Base-by-base conservation (phyloP, 2,329 filamentous ascomycete genomes). In the Diplocarpon mali region DNA sequence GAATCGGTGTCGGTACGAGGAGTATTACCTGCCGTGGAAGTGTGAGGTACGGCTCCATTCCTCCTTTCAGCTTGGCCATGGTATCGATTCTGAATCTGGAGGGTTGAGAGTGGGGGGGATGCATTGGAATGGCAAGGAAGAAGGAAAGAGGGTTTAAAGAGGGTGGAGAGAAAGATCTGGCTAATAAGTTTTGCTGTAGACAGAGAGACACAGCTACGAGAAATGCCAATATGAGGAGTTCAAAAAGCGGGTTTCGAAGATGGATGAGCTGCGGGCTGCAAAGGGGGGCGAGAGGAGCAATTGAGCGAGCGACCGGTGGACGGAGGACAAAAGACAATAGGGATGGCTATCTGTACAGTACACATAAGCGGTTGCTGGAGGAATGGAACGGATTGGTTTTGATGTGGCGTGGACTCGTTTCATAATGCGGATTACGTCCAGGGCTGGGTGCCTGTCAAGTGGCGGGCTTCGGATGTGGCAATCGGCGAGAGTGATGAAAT, bases 161-260 rank as follows among this genome's bases (percentile, higher is more conserved):
- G 7, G 16, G 20, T 29, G 38, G 11, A 15, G 16, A 34, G 15
- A 24, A 24, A 3, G 35, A 14, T 20, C n/a, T 38, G 24, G 49
- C 52, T 57, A 42, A 58, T 38, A 57, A 38, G 20, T 13, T 30
- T 36, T 38, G 14, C 13, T 13, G 16, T 63, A 96, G 92, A 80
- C 88, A 66, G 92, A 98, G 74, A 76, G 92, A 72, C 92, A 98
- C 70, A 83, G 81, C 62, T 98, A 98, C 74, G 92, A 98, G 66
- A 96, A 96, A 68, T 98, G 92, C 78, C 92, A 98, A 64, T 98
- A 98, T 69, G 85, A 85, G 54, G 92, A 96, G 66, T 98, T 98
- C n/a, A 95, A 95, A 80, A 87, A 90, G 76, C 81, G 92, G 47
- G 92, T 98, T 54, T 86, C 84, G 62, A 96, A 95, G 80, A 98